These are phyloP conservation scores for Peronospora belbahrii DNA, from an alignment of 352 stramenopile species.

Conservation along the genomic window DNA sequence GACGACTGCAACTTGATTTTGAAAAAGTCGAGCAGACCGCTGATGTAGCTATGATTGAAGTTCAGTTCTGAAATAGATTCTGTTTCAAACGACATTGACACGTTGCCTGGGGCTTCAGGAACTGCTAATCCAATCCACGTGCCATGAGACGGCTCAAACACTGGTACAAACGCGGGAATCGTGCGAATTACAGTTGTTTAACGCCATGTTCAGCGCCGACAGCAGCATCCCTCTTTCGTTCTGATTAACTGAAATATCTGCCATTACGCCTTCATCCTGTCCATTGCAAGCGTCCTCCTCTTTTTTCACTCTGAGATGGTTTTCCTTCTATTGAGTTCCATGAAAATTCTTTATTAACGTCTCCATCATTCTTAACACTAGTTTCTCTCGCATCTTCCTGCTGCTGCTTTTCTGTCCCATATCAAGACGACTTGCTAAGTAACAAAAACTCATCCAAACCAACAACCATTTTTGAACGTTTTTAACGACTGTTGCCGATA, in stretches of 20 bases:
- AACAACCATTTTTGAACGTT: constrained; percentile 60
- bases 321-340: neutral
- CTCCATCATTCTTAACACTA: neutral
- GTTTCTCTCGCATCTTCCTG: neutral
- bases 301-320: neutral
- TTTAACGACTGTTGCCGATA: constrained; percentile 25
- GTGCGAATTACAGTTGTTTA: constrained; percentile 81
- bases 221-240: constrained; percentile 62
- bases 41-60: constrained; percentile 70
- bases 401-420: constrained; percentile 15
- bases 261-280: constrained; percentile 21
- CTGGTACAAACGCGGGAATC: constrained; percentile 63
- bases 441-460: constrained; percentile 65
- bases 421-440: constrained; percentile 28
- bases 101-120: constrained; percentile 59
- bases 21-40: constrained; percentile 72
- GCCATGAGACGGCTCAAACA: constrained; percentile 44
- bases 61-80: constrained; percentile 64
- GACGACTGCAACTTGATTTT: constrained; percentile 69
- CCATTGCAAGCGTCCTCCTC: neutral
- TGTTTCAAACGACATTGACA: constrained; percentile 72
- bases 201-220: constrained; percentile 59
- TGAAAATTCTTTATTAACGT: neutral
- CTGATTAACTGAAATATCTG: constrained; percentile 42
- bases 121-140: constrained; percentile 63